These are phyloP conservation scores for Naematelia aurantialba DNA, from an alignment of 768 basidiomycete genomes.

Conservation along the genomic window DNA sequence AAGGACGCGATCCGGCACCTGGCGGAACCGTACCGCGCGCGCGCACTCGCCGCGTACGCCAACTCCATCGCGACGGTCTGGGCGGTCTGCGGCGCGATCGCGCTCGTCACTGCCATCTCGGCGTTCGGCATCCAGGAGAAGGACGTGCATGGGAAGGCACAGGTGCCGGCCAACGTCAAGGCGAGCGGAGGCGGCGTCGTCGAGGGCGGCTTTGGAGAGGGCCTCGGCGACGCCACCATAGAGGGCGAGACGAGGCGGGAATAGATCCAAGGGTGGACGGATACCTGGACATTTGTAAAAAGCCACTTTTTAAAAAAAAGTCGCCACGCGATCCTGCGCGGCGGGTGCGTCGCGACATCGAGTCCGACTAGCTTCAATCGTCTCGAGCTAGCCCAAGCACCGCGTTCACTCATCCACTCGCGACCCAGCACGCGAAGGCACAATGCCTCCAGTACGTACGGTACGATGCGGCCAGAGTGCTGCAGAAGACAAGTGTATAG, in stretches of 20 bases:
- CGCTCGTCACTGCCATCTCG: constrained; percentile 20
- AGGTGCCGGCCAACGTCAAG: background rate
- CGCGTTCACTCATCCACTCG: too few species aligned
- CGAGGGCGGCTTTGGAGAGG: background rate
- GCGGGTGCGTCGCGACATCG: too few species aligned
- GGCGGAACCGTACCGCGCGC: constrained; percentile 18
- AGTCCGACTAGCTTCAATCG: too few species aligned
- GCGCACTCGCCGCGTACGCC: constrained; percentile 39
- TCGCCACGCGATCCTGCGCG: too few species aligned
- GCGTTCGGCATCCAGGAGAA: constrained; percentile 27
- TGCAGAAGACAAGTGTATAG: too few species aligned
- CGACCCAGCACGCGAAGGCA: too few species aligned
- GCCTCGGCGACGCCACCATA: background rate
- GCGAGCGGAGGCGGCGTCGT: background rate
- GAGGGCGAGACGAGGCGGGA: constrained; percentile 2
- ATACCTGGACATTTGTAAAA: too few species aligned
- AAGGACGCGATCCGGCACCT: constrained; percentile 40
- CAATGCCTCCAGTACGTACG: too few species aligned
- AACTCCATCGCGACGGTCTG: constrained; percentile 29
- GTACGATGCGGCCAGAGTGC: too few species aligned
- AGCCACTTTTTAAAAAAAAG: too few species aligned
- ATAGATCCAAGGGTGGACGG: background rate
- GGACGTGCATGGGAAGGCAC: constrained; percentile 12
- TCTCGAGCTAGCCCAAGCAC: too few species aligned
- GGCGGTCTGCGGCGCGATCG: constrained; percentile 16